Evolutionary conservation across 1,139 yeast species (phyloP), one percentile per base, ranked within the genome.

Genomic region (Pichia sp.): DNA sequence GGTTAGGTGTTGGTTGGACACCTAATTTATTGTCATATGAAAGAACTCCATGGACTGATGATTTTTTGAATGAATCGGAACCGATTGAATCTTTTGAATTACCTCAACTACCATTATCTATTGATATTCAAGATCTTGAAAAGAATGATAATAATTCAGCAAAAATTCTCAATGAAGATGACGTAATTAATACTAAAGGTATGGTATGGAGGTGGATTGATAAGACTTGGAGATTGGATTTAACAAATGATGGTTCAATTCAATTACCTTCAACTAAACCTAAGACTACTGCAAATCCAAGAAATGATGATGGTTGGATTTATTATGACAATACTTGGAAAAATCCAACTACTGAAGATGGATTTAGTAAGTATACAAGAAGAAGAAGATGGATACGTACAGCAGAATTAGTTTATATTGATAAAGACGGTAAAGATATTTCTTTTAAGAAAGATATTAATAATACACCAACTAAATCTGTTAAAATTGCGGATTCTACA

Each of bases 1-100:
- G 98, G 98, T 70, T 91, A 35, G 98, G 97, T 10, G 86, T 91
- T 54, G 98, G 98, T 11, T 91, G 98, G 98, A 89, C 98, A 0
- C 71, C 93, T 8, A 88, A 88, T 57, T 70, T 91, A 58, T 69
- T 91, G 48, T 82, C 95, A 27, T 91, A 91, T 60, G 98, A 91
- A 62, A 74, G 98, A 56, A 79, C 95, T 0, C 83, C 96, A 2
- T 91, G 96, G 96, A 89, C 97, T 0, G 98, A 91, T 61, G 96
- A 89, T 61, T 88, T 88, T 56, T 69, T 88, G 47, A 89, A 89
- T 60, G 95, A 88, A 57, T 76, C 89, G 2, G 78, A 83, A 4
- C 70, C 89, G 6, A 81, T 89, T 20, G 91, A 82, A 6, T 63
- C 72, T 20, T 91, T 89, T 62, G 76, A 78, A 57, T 68, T 91